A percentile compares a stretch with the other conserved stretches of the same genome.
These are phyloP conservation scores for Blepharisma japonicum DNA, from an alignment of 73 alveolate genomes.

Conservation along the genomic window DNA sequence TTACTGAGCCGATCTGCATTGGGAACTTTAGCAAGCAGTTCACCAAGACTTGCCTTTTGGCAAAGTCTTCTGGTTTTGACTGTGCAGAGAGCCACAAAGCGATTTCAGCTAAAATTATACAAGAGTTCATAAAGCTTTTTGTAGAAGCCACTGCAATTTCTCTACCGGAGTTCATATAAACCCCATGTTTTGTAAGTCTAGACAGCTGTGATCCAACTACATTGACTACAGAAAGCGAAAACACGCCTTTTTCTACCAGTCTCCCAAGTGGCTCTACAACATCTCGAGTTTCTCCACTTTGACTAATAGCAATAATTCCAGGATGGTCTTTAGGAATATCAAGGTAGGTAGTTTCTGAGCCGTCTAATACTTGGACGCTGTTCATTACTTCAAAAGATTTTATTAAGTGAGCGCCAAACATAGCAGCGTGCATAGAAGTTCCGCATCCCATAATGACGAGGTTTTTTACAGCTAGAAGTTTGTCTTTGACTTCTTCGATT, in stretches of 20 bases:
- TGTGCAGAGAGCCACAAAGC: constrained; percentile 41
- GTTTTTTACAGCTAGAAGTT: constrained; percentile 32
- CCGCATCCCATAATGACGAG: constrained; percentile 74
- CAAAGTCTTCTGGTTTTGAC: not conserved
- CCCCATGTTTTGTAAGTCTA: constrained; percentile 77
- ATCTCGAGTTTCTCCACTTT: constrained; percentile 91
- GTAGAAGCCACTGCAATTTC: constrained; percentile 91
- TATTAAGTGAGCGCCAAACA: constrained; percentile 51
- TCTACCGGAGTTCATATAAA: constrained; percentile 85
- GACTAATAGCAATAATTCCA: constrained; percentile 69
- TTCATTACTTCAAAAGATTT: constrained; percentile 46
- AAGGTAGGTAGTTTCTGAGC: constrained; percentile 48
- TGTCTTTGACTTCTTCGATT: constrained; percentile 46
- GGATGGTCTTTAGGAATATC: constrained; percentile 53
- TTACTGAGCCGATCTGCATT: constrained; percentile 43
- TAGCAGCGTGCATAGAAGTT: constrained; percentile 61
- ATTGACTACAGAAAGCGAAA: constrained; percentile 75
- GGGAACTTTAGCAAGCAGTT: constrained; percentile 42
- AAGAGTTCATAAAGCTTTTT: constrained; percentile 70
- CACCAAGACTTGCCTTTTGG: constrained; percentile 14
- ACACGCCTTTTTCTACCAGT: constrained; percentile 42
- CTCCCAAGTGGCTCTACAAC: constrained; percentile 50
- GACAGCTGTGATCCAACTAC: constrained; percentile 75
- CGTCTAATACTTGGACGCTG: constrained; percentile 65
- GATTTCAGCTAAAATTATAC: constrained; percentile 38